Base-by-base conservation (phyloP, 1,139 yeast genomes). In the Chernovozyma aurita region DNA sequence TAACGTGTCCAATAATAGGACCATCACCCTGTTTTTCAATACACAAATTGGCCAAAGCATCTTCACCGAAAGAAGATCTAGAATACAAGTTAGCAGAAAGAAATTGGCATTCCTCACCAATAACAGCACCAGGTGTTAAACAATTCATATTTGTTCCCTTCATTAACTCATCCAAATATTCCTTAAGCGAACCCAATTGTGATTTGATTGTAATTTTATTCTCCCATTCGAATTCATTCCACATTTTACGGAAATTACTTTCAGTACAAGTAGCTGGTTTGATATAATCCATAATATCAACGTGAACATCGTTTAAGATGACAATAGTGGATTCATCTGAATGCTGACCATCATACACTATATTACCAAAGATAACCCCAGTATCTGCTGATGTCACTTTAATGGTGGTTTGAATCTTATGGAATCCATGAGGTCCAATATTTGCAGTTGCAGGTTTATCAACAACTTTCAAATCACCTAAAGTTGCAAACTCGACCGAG, bases 211-310 rank as follows among this genome's bases (percentile, higher is more conserved):
- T 85, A 53, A 94, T 92, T 69, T 94, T 94, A 67, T 94, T 94
- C 63, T 94, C 99, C 99, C 99, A 94, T 65, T 94, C 99, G 58
- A 94, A 94, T 60, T 90, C 97, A 59, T 88, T 86, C 99, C 99
- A 94, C 97, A 90, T 90, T 52, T 81, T 78, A 53, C 98, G 85
- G 85, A 94, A 94, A 48, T 78, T 84, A 35, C 81, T 78, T 61
- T 92, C 98, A 14, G 88, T 69, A 60, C 96, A 87, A 20, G 78
- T 74, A 12, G 95, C 95, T 18, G 98, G 97, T 59, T 86, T 87
- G 59, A 94, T 90, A 66, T 94, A 94, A 63, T 92, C 97, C 92
- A 92, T 86, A 41, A 92, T 87, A 58, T 92, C 97, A 43, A 92
- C 90, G 57, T 92, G 96, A 39, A 94, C 88, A 57, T 92, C 98